phyloP scores from a whole-genome alignment of 305 asterid genomes.

The Fraxinus xanthoxyloides region DNA sequence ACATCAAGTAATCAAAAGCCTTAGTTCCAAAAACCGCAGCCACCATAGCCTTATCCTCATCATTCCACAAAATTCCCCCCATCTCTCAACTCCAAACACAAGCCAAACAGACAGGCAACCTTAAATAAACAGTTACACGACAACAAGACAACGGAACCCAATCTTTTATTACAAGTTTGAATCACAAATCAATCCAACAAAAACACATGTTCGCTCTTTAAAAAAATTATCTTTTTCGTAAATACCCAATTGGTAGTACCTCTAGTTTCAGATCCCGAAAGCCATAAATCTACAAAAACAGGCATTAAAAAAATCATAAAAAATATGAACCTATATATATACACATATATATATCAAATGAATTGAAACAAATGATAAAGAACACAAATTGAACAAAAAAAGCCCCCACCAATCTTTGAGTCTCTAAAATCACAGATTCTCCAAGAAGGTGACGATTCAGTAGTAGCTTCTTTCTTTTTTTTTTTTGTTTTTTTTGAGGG shows the following conservation, averaged over 20 bases:
- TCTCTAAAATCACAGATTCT: not conserved
- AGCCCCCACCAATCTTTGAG: constrained; percentile 32
- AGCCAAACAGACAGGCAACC: too few species aligned
- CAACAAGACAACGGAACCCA: constrained; percentile 4
- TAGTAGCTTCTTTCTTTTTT: not conserved
- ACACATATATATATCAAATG: too few species aligned
- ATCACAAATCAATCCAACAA: constrained; percentile 25
- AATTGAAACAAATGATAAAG: not conserved
- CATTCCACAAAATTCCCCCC: too few species aligned
- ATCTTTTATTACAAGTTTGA: constrained; percentile 1
- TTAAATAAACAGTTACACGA: not conserved
- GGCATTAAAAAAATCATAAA: constrained; percentile 25
- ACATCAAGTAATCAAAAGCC: too few species aligned
- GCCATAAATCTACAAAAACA: constrained; percentile 28
- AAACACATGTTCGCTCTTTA: constrained; percentile 25
- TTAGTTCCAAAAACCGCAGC: too few species aligned
- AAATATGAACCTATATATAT: constrained; percentile 9
- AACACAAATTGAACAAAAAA: constrained; percentile 2
- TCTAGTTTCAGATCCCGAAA: constrained; percentile 59
- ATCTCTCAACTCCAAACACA: too few species aligned
- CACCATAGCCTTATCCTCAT: too few species aligned
- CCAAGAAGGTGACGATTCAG: constrained; percentile 1
- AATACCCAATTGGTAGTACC: constrained; percentile 28
- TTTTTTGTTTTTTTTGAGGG: constrained; percentile 2
- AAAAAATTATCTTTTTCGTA: constrained; percentile 17